A percentile compares a stretch with the other conserved stretches of the same genome.
Conservation (phyloP, 495 filamentous ascomycete species). For the Hypomontagnella monticulosa region DNA sequence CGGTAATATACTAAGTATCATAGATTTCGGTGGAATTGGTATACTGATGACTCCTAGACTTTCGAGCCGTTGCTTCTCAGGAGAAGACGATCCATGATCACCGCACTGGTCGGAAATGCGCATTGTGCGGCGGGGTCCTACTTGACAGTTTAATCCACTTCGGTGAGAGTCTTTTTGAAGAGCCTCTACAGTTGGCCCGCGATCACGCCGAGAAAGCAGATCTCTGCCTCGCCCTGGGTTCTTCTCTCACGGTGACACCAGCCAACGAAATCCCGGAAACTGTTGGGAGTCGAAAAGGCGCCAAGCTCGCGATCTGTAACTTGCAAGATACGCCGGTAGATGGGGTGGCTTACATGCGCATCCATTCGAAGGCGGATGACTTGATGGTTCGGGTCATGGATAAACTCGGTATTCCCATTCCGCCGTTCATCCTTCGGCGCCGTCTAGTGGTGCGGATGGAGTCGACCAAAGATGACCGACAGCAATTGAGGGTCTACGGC, state of each 20-base stretch:
- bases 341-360: conserved; percentile 40
- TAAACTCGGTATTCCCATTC: conserved; percentile 49
- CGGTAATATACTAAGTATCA: conserved; percentile 45
- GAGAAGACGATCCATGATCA: conserved; percentile 54
- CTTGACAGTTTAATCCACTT: conserved; percentile 60
- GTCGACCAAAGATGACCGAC: conserved; percentile 22
- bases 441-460: conserved; percentile 45
- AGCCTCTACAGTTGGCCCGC: conserved; percentile 46
- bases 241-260: conserved; percentile 55
- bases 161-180: conserved; percentile 46
- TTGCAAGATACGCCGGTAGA: conserved; percentile 57
- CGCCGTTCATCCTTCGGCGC: conserved; percentile 48
- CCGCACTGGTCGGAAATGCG: conserved; percentile 56
- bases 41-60: conserved; percentile 43
- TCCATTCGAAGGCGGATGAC: conserved; percentile 50
- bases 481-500: conserved; percentile 45
- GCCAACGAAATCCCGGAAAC: conserved; percentile 54
- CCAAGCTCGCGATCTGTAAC: conserved; percentile 56
- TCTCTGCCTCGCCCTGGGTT: conserved; percentile 56
- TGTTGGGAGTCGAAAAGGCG: conserved; percentile 42
- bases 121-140: conserved; percentile 46
- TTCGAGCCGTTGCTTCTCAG: conserved; percentile 56
- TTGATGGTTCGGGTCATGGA: conserved; percentile 53
- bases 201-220: conserved; percentile 53
- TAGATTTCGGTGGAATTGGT: too few relatives aligned